These are phyloP conservation scores for Saccharomycopsis sp. DNA, from an alignment of 805 yeast genomes.

Conservation along the genomic window DNA sequence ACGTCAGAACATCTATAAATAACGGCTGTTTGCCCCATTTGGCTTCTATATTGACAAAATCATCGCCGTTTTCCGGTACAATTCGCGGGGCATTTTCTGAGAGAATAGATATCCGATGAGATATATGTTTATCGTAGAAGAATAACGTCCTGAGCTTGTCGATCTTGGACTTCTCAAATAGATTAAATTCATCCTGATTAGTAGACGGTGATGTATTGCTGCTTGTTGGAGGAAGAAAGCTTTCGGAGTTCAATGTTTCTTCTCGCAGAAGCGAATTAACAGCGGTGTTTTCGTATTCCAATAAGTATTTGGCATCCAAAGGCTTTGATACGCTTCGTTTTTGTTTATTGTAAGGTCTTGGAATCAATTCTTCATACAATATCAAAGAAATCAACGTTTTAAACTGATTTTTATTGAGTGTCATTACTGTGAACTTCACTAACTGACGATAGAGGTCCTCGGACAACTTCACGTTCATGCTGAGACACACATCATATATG, in stretches of 20 bases:
- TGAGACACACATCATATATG: slow-evolving; percentile 2
- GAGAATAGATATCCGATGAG: neutral
- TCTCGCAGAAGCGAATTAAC: neutral
- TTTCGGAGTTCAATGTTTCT: neutral
- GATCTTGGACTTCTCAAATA: neutral
- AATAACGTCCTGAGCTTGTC: neutral
- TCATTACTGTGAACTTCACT: neutral
- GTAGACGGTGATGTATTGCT: neutral
- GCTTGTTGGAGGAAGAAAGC: neutral
- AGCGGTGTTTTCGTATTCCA: slow-evolving; percentile 5
- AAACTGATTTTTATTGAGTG: neutral
- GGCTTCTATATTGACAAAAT: neutral
- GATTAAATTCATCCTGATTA: neutral
- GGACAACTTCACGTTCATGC: slow-evolving; percentile 1
- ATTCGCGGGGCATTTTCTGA: neutral
- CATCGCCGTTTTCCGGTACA: neutral
- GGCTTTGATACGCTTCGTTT: neutral
- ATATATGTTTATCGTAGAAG: neutral
- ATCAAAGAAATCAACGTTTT: neutral
- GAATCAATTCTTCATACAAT: neutral
- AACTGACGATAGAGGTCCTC: neutral
- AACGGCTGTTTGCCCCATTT: neutral
- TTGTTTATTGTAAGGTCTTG: neutral
- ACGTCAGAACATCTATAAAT: neutral
- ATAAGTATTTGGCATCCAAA: slow-evolving; percentile 4